Evolutionary conservation across 2,329 filamentous ascomycete genomes (phyloP).

Genomic region (Ustilaginoidea virens): DNA sequence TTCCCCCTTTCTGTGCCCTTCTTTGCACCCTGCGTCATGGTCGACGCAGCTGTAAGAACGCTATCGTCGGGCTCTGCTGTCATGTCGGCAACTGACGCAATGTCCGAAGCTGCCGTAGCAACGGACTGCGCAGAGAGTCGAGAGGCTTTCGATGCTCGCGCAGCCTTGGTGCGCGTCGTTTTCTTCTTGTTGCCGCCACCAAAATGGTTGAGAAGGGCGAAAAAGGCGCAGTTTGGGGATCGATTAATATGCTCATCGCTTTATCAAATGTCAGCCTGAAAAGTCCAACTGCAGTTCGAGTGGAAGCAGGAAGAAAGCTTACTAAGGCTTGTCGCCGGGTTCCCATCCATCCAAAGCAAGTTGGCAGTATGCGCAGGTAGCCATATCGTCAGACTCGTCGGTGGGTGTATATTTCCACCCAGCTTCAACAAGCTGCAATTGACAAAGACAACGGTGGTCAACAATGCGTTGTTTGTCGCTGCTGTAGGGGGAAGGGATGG

Average conservation of each 20-base stretch:
- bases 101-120: slow-evolving; percentile 33
- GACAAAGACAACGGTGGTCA: not conserved
- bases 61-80: slow-evolving; percentile 40
- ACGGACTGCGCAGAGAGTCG: slow-evolving; percentile 46
- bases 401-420: slow-evolving; percentile 91
- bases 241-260: slow-evolving; percentile 78
- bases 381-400: slow-evolving; percentile 71
- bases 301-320: slow-evolving; percentile 17
- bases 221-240: slow-evolving; percentile 70
- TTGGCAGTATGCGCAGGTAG: slow-evolving; percentile 81
- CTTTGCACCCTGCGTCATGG: slow-evolving; percentile 39
- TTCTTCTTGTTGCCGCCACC: slow-evolving; percentile 38
- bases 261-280: slow-evolving; percentile 10
- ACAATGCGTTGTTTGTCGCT: too few species aligned
- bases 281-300: not conserved
- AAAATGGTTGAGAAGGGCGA: slow-evolving; percentile 47
- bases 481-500: too few species aligned
- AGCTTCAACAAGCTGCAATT: slow-evolving; percentile 62
- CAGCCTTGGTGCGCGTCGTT: slow-evolving; percentile 35
- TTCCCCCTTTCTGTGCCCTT: slow-evolving; percentile 36
- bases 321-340: slow-evolving; percentile 76
- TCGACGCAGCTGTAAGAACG: slow-evolving; percentile 42
- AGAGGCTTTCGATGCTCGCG: slow-evolving; percentile 51
- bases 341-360: slow-evolving; percentile 92
- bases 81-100: slow-evolving; percentile 30